Evolutionary conservation across 2,329 filamentous ascomycete species (phyloP), one percentile per base, ranked within the genome.

Genomic region (Zelopaecilomyces penicillatus): DNA sequence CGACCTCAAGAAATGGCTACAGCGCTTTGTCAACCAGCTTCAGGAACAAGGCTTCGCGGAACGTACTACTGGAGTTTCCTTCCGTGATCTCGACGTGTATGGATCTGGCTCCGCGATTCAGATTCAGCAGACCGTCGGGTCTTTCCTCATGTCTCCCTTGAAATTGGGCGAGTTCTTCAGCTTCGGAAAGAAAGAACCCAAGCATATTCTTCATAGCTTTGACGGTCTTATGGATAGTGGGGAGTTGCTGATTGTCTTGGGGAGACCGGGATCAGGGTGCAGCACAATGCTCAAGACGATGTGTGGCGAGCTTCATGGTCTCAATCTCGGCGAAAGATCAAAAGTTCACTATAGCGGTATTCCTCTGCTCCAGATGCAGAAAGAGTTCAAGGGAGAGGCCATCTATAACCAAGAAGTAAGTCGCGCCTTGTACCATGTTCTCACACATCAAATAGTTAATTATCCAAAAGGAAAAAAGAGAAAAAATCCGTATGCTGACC

Each of bases 341-440:
- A 55, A 56, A 0, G 69, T 86, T 26, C 74, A 82, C 55, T 86
- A 85, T 60, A 75, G 83, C 43, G 82, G 81, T 19, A 74, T 75
- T n/a, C 59, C 70, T 0, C 69, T 71, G 49, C 57, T 66, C 45
- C 60, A 68, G 44, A 81, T 82, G 71, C 66, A 68, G 40, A 70
- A 71, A 47, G 71, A 82, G 54, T 85, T 82, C 55, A 74, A 78
- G 47, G 80, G 80, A 35, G 81, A 80, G 61, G 73, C 82, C 2
- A 69, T 87, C 9, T 90, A 91, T 60, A 88, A 87, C 53, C 82
- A 87, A 10, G 86, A 91, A 64, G 79, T 66, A 46, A 34, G 44
- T 30, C 32, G 12, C 3, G 32, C n/a, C n/a, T n/a, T n/a, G n/a
- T n/a, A n/a, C n/a, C n/a, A 35, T 1, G 2, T 29, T n/a, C 3